Conservation (phyloP, 1,284 basidiomycete genomes). For the Ceratobasidium sp. region DNA sequence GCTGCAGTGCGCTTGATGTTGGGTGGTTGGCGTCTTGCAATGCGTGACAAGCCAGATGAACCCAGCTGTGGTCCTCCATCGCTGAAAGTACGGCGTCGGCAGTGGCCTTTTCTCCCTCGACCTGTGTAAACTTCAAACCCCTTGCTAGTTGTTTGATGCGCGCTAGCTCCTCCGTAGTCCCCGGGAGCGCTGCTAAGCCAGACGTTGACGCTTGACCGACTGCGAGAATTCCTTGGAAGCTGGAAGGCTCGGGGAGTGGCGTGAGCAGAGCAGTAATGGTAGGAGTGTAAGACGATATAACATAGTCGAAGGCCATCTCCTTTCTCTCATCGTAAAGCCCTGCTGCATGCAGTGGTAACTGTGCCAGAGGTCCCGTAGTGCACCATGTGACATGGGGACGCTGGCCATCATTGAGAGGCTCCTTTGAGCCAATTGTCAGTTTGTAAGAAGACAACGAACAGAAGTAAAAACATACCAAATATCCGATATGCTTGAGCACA, state of each 20-base stretch:
- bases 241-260: neutral
- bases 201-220: neutral
- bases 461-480: neutral
- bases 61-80: neutral
- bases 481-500: neutral
- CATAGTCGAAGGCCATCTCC: neutral
- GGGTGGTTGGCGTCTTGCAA: neutral
- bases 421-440: no score
- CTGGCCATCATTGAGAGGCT: neutral
- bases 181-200: neutral
- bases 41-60: neutral
- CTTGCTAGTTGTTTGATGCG: neutral
- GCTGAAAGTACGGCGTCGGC: neutral
- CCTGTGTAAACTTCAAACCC: no score
- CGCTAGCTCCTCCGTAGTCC: neutral
- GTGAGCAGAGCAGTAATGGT: neutral
- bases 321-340: neutral
- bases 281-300: neutral
- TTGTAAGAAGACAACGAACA: neutral
- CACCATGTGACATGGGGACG: conserved; percentile 2
- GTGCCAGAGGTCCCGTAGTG: neutral
- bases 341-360: conserved; percentile 4
- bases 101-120: neutral
- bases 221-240: neutral
- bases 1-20: neutral